Evolutionary conservation across 78 protist species (phyloP).

Genomic region (Paratrimastix pyriformis): DNA sequence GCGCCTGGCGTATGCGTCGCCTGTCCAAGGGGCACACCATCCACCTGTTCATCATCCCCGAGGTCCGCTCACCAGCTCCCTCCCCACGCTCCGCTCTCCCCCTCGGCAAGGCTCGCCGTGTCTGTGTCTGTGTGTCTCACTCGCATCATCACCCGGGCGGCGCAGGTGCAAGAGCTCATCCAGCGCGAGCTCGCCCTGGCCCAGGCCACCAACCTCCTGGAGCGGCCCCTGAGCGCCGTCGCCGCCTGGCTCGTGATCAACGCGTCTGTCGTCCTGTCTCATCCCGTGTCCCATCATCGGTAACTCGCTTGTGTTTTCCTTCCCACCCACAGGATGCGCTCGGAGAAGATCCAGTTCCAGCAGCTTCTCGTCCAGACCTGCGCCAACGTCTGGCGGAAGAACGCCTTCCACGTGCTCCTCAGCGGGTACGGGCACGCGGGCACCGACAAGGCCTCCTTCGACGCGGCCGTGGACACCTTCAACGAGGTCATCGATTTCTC

Average conservation of each 20-base stretch:
- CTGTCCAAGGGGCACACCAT: constrained; percentile 39
- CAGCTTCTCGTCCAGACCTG: constrained; percentile 28
- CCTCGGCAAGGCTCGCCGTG: not conserved
- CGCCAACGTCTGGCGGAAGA: constrained; percentile 25
- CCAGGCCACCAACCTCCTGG: not conserved
- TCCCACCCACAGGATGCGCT: too few relatives aligned
- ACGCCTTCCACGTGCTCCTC: not conserved
- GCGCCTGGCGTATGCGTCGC: constrained; percentile 60
- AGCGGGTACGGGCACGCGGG: not conserved
- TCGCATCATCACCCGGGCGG: not conserved
- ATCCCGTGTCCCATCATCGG: too few relatives aligned
- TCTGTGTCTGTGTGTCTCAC: not conserved
- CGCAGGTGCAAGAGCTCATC: constrained; percentile 17
- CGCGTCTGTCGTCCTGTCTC: too few relatives aligned
- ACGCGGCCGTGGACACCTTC: not conserved
- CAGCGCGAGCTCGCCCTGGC: constrained; percentile 8
- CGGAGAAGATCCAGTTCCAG: constrained; percentile 23
- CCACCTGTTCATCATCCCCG: constrained; percentile 26
- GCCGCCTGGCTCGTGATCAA: constrained; percentile 43
- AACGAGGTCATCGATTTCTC: not conserved
- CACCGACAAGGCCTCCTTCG: not conserved
- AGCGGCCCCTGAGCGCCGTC: not conserved
- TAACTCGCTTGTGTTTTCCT: too few relatives aligned
- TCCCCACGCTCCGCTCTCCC: too few relatives aligned
- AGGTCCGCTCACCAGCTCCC: too few relatives aligned